Evolutionary conservation across 352 stramenopile genomes (phyloP), one percentile per base, ranked within the genome.

Genomic region (Phytopythium chamaehyphon): DNA sequence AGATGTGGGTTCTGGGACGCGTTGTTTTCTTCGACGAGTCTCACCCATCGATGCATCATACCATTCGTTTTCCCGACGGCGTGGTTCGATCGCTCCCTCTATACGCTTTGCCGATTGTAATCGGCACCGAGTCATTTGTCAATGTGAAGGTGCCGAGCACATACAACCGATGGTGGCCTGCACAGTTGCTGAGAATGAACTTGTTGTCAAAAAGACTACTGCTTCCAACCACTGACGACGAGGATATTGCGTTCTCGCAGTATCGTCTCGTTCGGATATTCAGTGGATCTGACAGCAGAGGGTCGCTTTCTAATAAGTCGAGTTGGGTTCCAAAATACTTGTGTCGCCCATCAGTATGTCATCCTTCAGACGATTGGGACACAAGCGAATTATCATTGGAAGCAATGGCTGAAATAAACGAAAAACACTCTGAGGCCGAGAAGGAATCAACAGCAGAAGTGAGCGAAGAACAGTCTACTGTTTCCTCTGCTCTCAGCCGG

Each of bases 271-370:
- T 92, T 16, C 78, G 68, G 15, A 64, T 94, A 21, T 89, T 86
- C 42, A 52, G 69, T 12, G 51, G 53, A 6, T 62, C 46, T n/a
- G 46, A 53, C 10, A 40, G 59, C 8, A 36, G 60, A 10, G 66
- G 66, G 7, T 67, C 61, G 31, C 61, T 61, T 1, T 71, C 75
- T 19, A 81, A 85, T 40, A 58, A 90, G 3, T 85, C 79, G 2
- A 83, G 71, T 24, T 95, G 84, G 84, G 75, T 83, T 6, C 83
- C 82, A 0, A 87, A 87, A 33, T 78, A 93, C 49, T 58, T 90
- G 0, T 90, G 79, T 61, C 71, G 82, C 66, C 88, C 58, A 37
- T 60, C 33, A 22, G 16, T 9, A 1, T 3, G 18, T 7, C 6
- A n/a, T 3, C 33, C 22, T 0, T 22, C 21, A 2, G 19, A 42